These are phyloP conservation scores for Pichia terricola DNA, from an alignment of 1,139 yeast genomes.

Conservation along the genomic window DNA sequence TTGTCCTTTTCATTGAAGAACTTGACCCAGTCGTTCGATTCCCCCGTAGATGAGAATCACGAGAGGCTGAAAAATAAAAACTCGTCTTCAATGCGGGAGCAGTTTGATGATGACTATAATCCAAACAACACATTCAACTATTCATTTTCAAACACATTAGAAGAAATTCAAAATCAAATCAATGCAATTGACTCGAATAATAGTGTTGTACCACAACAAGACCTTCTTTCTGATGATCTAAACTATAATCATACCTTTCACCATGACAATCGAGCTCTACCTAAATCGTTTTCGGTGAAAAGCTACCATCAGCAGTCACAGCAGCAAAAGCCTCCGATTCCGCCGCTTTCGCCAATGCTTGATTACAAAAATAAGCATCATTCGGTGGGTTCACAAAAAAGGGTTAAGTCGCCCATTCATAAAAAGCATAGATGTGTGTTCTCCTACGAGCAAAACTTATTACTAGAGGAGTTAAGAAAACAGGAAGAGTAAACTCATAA, in stretches of 20 bases:
- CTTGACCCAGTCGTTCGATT: neutral
- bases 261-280: too few species aligned
- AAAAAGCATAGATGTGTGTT: slow-evolving; percentile 26
- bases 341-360: too few species aligned
- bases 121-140: slow-evolving; percentile 24
- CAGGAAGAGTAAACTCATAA: too few species aligned
- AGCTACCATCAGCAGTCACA: too few species aligned
- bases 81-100: neutral
- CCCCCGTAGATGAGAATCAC: neutral
- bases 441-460: slow-evolving; percentile 41
- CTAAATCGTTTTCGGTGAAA: too few species aligned
- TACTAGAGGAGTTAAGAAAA: slow-evolving; percentile 28
- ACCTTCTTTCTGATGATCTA: too few species aligned
- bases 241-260: too few species aligned
- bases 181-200: slow-evolving; percentile 10
- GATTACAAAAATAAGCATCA: too few species aligned
- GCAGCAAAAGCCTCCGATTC: too few species aligned
- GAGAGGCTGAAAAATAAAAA: slow-evolving; percentile 1
- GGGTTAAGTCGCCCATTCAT: neutral
- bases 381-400: too few species aligned
- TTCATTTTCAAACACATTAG: slow-evolving; percentile 24
- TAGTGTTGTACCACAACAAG: neutral
- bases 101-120: slow-evolving; percentile 22
- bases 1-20: slow-evolving; percentile 8
- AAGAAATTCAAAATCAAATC: slow-evolving; percentile 24